A percentile compares a stretch with the other conserved stretches of the same genome.
Conservation (phyloP, 179 eudicot species). For the Sideroxylon spinosum region DNA sequence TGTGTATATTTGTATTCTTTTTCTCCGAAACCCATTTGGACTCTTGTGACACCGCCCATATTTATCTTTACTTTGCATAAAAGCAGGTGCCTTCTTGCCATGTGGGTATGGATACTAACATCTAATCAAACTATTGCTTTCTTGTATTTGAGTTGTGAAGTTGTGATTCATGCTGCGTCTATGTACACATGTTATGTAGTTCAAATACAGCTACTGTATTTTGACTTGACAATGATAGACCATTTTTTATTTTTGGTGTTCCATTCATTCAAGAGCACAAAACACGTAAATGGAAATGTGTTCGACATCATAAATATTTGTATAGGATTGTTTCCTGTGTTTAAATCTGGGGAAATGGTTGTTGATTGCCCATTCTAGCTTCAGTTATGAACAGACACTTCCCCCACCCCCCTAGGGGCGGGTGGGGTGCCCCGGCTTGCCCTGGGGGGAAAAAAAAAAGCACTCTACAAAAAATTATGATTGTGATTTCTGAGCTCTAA, state of each 20-base stretch:
- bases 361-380: neutral
- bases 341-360: constrained; percentile 1
- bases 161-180: neutral
- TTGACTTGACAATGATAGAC: neutral
- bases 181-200: neutral
- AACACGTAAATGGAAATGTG: neutral
- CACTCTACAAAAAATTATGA: neutral
- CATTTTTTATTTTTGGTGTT: neutral
- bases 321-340: neutral
- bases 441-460: too few species aligned
- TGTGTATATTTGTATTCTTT: neutral
- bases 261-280: neutral
- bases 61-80: neutral
- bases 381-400: too few species aligned
- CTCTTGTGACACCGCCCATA: neutral
- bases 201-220: neutral
- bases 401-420: neutral
- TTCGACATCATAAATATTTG: too few species aligned
- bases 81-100: neutral
- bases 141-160: neutral
- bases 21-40: neutral
- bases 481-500: neutral
- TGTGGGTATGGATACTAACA: neutral
- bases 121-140: neutral
- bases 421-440: too few species aligned